A percentile compares a stretch with the other conserved stretches of the same genome.
Evolutionary conservation across 129 eudicot species (phyloP).

Genomic region (Centella asiatica): DNA sequence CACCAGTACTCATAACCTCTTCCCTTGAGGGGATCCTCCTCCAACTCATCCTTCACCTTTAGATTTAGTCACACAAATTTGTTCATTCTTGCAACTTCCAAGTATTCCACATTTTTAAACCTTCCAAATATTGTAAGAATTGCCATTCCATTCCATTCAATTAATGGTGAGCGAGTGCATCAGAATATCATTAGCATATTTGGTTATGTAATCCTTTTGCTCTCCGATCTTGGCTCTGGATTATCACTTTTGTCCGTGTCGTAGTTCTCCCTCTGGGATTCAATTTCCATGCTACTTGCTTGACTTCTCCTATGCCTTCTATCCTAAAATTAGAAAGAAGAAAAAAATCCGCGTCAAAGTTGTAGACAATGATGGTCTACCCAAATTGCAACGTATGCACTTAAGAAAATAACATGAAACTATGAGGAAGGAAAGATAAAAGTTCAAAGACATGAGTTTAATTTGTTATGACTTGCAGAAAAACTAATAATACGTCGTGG

Average conservation of each 20-base stretch:
- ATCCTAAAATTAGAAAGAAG: slow-evolving; percentile 40
- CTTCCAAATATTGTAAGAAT: not conserved
- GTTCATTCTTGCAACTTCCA: too few species aligned
- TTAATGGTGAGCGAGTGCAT: too few species aligned
- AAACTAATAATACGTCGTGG: too few species aligned
- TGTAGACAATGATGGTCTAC: too few species aligned
- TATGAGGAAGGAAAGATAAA: too few species aligned
- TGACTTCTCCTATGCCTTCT: slow-evolving; percentile 75
- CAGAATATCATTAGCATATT: not conserved
- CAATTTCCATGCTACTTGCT: slow-evolving; percentile 65
- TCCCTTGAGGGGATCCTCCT: too few species aligned
- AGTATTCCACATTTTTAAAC: not conserved
- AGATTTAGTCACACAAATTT: not conserved
- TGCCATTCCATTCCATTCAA: not conserved
- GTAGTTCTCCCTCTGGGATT: slow-evolving; percentile 56
- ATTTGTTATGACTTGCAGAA: too few species aligned
- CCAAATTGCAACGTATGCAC: not conserved
- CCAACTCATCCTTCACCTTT: not conserved
- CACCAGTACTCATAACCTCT: too few species aligned
- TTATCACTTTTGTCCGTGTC: slow-evolving; percentile 82
- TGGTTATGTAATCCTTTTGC: slow-evolving; percentile 30
- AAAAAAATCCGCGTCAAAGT: not conserved
- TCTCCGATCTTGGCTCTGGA: slow-evolving; percentile 59
- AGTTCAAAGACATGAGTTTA: too few species aligned
- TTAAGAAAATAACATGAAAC: not conserved